phyloP scores from a whole-genome alignment of 2,329 filamentous ascomycete genomes.

The Celoporthe dispersa region DNA sequence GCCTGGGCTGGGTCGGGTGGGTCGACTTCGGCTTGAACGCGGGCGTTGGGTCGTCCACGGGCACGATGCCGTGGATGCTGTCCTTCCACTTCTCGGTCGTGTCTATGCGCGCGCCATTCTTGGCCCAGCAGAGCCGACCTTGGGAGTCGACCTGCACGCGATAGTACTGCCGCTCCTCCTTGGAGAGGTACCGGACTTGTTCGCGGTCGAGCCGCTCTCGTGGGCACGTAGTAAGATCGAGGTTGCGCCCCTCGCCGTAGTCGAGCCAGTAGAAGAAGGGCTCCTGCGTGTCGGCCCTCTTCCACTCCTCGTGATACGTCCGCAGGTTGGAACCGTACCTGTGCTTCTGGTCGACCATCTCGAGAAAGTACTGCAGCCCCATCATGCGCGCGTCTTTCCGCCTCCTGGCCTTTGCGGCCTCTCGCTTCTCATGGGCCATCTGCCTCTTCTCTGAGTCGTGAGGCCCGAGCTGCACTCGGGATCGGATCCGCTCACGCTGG shows the following conservation, averaged over 20 bases:
- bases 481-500: conserved; percentile 46
- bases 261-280: conserved; percentile 97
- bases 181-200: conserved; percentile 80
- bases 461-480: conserved; percentile 39
- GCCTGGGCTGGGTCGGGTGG: conserved; percentile 36
- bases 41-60: conserved; percentile 62
- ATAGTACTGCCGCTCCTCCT: conserved; percentile 82
- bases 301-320: conserved; percentile 85
- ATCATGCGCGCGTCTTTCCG: conserved; percentile 75
- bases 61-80: conserved; percentile 75
- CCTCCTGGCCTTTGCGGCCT: conserved; percentile 58
- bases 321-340: conserved; percentile 83
- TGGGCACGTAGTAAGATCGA: conserved; percentile 74
- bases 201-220: conserved; percentile 76
- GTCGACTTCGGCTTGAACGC: conserved; percentile 47
- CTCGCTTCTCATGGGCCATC: conserved; percentile 44
- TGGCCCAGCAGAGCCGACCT: conserved; percentile 84
- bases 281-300: conserved; percentile 73
- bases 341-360: conserved; percentile 88
- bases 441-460: conserved; percentile 44
- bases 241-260: conserved; percentile 71
- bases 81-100: conserved; percentile 78
- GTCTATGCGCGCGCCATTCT: conserved; percentile 77
- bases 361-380: conserved; percentile 81
- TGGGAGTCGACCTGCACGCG: conserved; percentile 75